These are phyloP conservation scores for Penicillium sp. DNA, from an alignment of 2,329 filamentous ascomycete genomes.

Conservation along the genomic window DNA sequence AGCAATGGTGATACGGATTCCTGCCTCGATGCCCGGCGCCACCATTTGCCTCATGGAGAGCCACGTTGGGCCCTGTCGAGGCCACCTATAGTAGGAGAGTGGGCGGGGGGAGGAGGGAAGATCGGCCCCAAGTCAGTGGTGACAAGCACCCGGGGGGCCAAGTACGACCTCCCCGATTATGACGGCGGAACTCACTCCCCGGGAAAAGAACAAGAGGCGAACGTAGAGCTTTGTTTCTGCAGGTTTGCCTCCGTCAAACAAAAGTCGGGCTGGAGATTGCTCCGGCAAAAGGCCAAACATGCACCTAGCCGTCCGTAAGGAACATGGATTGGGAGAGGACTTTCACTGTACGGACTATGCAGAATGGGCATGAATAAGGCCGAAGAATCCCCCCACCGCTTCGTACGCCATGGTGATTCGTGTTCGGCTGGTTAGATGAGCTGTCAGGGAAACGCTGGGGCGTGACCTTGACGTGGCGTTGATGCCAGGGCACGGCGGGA, in stretches of 20 bases:
- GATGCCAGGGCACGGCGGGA: constrained; percentile 15
- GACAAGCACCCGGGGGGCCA: constrained; percentile 12
- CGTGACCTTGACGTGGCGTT: constrained; percentile 22
- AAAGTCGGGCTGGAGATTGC: constrained; percentile 23
- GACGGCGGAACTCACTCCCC: constrained; percentile 12
- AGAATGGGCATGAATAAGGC: constrained; percentile 11
- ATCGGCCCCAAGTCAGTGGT: constrained; percentile 5
- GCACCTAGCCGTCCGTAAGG: constrained; percentile 26
- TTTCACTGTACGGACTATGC: constrained; percentile 5
- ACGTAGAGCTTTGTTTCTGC: constrained; percentile 23
- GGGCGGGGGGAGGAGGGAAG: not conserved
- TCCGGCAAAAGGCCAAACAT: constrained; percentile 23
- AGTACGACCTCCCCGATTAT: constrained; percentile 19
- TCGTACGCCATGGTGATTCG: not conserved
- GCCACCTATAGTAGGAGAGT: constrained; percentile 18
- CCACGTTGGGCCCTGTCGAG: constrained; percentile 24
- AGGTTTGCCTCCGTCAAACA: constrained; percentile 27
- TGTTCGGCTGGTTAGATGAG: constrained; percentile 5
- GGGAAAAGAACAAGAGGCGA: constrained; percentile 5
- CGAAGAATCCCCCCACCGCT: constrained; percentile 11
- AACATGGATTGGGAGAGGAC: constrained; percentile 21
- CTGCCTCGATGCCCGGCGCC: constrained; percentile 22
- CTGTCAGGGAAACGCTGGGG: constrained; percentile 13
- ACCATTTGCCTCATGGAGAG: constrained; percentile 23
- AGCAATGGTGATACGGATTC: constrained; percentile 27